Conservation (phyloP, 2,329 filamentous ascomycete species). For the Rutstroemia sp. region DNA sequence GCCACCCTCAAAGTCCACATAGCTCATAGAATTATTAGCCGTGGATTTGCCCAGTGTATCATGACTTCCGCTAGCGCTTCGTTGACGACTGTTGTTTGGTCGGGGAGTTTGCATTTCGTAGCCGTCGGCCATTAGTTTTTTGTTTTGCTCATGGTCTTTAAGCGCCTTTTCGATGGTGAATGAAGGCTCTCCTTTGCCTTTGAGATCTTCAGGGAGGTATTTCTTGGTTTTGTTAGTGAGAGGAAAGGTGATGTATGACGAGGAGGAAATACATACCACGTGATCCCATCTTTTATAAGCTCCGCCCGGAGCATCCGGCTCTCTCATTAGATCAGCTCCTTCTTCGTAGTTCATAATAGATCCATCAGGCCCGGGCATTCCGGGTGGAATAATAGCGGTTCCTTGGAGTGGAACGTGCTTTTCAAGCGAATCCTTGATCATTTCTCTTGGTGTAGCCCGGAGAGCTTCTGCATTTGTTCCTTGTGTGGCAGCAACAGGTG, state of each 20-base stretch:
- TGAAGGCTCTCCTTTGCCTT: conserved; percentile 74
- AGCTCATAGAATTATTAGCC: neutral
- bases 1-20: conserved; percentile 8
- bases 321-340: conserved; percentile 78
- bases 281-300: conserved; percentile 71
- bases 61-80: conserved; percentile 36
- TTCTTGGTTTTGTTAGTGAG: conserved; percentile 29
- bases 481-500: conserved; percentile 70
- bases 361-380: conserved; percentile 60
- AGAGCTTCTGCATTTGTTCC: conserved; percentile 70
- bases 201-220: conserved; percentile 70
- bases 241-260: neutral
- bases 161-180: conserved; percentile 63
- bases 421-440: conserved; percentile 64
- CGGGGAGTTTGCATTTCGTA: conserved; percentile 44
- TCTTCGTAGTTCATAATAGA: conserved; percentile 72
- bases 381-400: conserved; percentile 68
- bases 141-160: conserved; percentile 43
- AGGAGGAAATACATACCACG: conserved; percentile 49
- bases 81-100: conserved; percentile 31
- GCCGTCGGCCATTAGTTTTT: conserved; percentile 22
- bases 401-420: conserved; percentile 77
- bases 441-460: conserved; percentile 71
- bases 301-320: conserved; percentile 59
- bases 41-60: neutral